Percentiles rank a stretch among this genome's conserved stretches.
These are phyloP conservation scores for Wallacemonas sp. DNA, from an alignment of 208 protist species.

Conservation along the genomic window DNA sequence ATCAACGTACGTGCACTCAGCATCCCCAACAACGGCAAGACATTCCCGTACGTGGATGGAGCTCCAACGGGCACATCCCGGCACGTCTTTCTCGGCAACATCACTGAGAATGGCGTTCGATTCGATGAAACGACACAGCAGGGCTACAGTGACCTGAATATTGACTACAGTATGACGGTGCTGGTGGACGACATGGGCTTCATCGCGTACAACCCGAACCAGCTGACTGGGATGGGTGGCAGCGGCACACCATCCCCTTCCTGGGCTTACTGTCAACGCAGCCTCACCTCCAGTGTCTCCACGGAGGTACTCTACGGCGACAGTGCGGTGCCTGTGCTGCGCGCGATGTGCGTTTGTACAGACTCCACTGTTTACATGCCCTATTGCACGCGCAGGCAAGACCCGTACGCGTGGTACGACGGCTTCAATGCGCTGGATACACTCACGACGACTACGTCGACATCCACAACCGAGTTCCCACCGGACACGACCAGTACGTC, in stretches of 20 bases:
- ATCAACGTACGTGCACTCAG: neutral
- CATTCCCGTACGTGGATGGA: neutral
- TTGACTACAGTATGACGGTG: neutral
- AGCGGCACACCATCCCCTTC: neutral
- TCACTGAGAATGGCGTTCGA: neutral
- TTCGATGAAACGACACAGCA: neutral
- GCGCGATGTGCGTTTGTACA: no score
- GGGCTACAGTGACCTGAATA: neutral
- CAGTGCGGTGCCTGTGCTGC: no score
- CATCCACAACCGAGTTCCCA: no score
- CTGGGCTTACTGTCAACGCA: neutral
- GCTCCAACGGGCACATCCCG: neutral
- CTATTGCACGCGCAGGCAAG: no score
- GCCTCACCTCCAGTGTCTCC: no score
- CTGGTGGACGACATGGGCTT: neutral
- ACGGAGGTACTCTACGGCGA: no score
- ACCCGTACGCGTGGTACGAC: no score
- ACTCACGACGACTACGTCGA: no score
- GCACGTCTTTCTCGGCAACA: conserved; percentile 1
- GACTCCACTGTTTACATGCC: no score
- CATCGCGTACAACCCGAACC: conserved; percentile 2
- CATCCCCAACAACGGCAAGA: neutral
- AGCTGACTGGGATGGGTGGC: neutral
- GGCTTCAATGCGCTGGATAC: no score
- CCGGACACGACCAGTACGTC: no score